Percentiles rank a stretch among this genome's conserved stretches.
Conservation (phyloP, 2,329 filamentous ascomycete genomes). For the Xenoacremonium recifei region DNA sequence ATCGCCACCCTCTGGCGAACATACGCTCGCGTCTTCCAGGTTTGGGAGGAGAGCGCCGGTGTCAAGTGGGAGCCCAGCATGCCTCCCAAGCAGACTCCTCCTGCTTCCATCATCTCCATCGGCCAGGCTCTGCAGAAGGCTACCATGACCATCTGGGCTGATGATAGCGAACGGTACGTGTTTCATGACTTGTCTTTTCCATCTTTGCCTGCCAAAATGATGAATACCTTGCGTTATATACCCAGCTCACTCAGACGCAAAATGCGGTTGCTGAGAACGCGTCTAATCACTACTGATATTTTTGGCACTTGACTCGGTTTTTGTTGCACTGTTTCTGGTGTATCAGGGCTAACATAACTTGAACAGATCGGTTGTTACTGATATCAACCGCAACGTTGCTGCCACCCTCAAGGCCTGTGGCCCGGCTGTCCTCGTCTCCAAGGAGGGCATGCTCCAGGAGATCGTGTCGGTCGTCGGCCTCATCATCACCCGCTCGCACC, state of each 20-base stretch:
- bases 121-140: slow-evolving; percentile 82
- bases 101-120: slow-evolving; percentile 77
- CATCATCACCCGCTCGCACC: slow-evolving; percentile 86
- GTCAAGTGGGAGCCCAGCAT: slow-evolving; percentile 88
- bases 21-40: slow-evolving; percentile 85
- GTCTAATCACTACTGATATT: slow-evolving; percentile 40
- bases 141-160: slow-evolving; percentile 81
- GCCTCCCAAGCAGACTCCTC: slow-evolving; percentile 77
- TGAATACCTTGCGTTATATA: slow-evolving; percentile 90
- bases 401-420: slow-evolving; percentile 89
- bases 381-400: slow-evolving; percentile 91
- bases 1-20: slow-evolving; percentile 90
- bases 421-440: slow-evolving; percentile 75
- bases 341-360: slow-evolving; percentile 41
- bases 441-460: slow-evolving; percentile 67
- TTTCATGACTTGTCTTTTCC: slow-evolving; percentile 14
- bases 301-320: slow-evolving; percentile 22
- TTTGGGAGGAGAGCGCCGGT: slow-evolving; percentile 72
- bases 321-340: slow-evolving; percentile 16
- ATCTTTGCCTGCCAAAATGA: slow-evolving; percentile 55
- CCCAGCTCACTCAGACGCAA: slow-evolving; percentile 99
- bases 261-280: slow-evolving; percentile 87
- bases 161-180: slow-evolving; percentile 91
- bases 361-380: slow-evolving; percentile 78
- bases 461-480: slow-evolving; percentile 72